Evolutionary conservation across 2,329 filamentous ascomycete species (phyloP).

Genomic region (Chrysoporthe austroafricana): DNA sequence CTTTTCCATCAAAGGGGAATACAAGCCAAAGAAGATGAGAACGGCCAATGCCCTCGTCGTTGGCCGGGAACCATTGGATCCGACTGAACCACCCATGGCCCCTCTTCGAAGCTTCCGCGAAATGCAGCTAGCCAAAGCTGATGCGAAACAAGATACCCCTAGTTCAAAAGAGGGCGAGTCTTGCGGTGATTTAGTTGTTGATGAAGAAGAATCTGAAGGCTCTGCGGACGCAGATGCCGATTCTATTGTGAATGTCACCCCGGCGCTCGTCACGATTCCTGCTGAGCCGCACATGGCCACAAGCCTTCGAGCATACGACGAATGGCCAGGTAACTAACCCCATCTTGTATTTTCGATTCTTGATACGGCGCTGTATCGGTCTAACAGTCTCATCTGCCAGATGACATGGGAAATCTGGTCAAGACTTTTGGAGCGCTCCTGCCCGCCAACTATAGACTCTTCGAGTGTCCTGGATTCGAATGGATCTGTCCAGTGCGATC

Average conservation of each 20-base stretch:
- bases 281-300: conserved; percentile 14
- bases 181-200: background rate
- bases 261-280: background rate
- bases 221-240: background rate
- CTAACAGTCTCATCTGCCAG: background rate
- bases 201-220: background rate
- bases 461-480: background rate
- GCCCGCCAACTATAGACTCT: conserved; percentile 12
- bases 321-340: conserved; percentile 18
- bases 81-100: background rate
- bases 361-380: no score
- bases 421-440: conserved; percentile 10
- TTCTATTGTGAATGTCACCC: background rate
- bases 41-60: conserved; percentile 7
- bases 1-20: conserved; percentile 12
- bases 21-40: background rate
- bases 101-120: background rate
- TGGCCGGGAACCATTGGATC: background rate
- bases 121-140: background rate
- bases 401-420: conserved; percentile 6
- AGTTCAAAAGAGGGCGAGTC: no score
- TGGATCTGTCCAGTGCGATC: conserved; percentile 21
- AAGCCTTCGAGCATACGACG: conserved; percentile 13
- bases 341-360: fast-evolving
- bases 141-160: background rate